Conservation (phyloP, 1,284 basidiomycete species). For the Ustilago xerochloae region DNA sequence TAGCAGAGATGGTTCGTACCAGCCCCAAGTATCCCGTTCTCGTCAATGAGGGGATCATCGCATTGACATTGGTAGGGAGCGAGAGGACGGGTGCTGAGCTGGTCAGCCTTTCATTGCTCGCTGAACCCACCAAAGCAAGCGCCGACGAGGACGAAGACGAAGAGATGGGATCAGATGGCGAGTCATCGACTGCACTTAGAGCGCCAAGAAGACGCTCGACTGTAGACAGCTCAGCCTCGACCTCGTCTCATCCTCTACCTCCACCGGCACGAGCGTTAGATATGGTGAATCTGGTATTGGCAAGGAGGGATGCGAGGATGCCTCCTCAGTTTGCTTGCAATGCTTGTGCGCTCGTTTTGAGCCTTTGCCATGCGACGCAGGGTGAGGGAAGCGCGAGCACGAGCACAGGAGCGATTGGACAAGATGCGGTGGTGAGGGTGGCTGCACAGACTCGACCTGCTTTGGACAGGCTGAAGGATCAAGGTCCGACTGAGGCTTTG, state of each 20-base stretch:
- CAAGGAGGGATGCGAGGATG: constrained; percentile 58
- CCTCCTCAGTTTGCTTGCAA: constrained; percentile 59
- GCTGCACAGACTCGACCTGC: constrained; percentile 22
- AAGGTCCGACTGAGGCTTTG: constrained; percentile 47
- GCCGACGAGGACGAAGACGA: constrained; percentile 23
- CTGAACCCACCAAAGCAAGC: constrained; percentile 22
- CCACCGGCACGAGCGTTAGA: constrained; percentile 47
- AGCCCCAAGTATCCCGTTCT: constrained; percentile 84
- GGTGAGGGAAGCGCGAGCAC: not conserved
- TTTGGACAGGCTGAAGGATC: constrained; percentile 27
- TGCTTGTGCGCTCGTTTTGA: constrained; percentile 49
- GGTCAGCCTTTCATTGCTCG: constrained; percentile 46
- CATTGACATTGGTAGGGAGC: constrained; percentile 80
- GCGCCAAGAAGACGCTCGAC: constrained; percentile 32
- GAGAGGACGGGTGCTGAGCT: constrained; percentile 75
- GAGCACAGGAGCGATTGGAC: constrained; percentile 25
- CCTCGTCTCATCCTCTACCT: constrained; percentile 38
- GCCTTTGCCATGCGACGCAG: constrained; percentile 23
- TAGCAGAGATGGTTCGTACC: constrained; percentile 79
- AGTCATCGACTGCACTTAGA: constrained; percentile 8
- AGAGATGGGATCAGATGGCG: constrained; percentile 17
- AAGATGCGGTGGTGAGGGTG: constrained; percentile 25
- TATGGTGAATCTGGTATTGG: constrained; percentile 57
- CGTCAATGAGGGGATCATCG: constrained; percentile 88
- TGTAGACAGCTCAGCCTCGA: constrained; percentile 37